Evolutionary conservation across 2,329 filamentous ascomycete species (phyloP), one percentile per base, ranked within the genome.

Genomic region (Alternaria incomplexa): DNA sequence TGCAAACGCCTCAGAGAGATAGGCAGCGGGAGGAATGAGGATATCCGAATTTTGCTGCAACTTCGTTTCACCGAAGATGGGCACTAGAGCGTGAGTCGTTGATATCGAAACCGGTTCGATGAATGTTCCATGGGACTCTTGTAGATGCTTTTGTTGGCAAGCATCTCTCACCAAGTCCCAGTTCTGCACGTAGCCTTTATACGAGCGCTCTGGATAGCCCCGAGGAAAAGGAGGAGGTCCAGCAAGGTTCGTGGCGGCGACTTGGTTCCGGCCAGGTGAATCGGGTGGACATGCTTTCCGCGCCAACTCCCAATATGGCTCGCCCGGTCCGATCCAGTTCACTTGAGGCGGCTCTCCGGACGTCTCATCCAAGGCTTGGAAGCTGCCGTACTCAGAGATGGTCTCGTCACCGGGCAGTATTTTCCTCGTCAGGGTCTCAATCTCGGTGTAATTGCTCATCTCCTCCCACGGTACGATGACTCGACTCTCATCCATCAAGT

Each of bases 1-100:
- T 15, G 25, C 44, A 5, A 78, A 77, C 36, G 83, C 77, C 9
- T 81, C 71, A 5, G 79, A 81, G 79, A 83, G 85, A 75, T 86
- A 85, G 77, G 84, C 83, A 8, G 84, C 80, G 0, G 84, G 78
- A 1, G 84, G 85, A 5, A 86, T 76, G 7, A 86, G 75, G 52
- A 86, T 85, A 58, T 86, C 84, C 85, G 86, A 74, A 84, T 85
- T 72, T 83, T 53, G 48, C 40, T 78, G 1, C 0, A 86, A 72
- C 61, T 86, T 86, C 12, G 82, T 84, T 11, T 83, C 83, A 3
- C 84, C 82, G 47, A 86, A 86, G 2, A 86, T 70, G 8, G 85
- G 84, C 51, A 85, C 78, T 25, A 86, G 74, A 20, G 78, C 73
- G 44, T 79, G 76, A 0, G 82, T 81, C n/a, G 79, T 83, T 2